Evolutionary conservation across 768 basidiomycete species (phyloP).

Genomic region (Cyathus striatus): DNA sequence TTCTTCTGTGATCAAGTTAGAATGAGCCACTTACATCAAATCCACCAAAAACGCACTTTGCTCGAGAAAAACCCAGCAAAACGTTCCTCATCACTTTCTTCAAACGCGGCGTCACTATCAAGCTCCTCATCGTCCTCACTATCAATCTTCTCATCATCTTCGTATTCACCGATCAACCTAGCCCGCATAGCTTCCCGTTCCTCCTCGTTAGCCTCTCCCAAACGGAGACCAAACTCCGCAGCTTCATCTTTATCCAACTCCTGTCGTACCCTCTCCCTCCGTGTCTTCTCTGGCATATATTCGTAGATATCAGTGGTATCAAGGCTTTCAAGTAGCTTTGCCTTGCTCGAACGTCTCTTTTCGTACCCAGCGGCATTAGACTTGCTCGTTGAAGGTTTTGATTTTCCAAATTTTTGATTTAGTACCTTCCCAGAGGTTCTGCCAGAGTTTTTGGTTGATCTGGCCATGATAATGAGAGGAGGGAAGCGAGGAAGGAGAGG

Average conservation of each 20-base stretch:
- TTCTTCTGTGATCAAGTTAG: slow-evolving; percentile 18
- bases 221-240: slow-evolving; percentile 30
- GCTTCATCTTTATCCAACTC: slow-evolving; percentile 56
- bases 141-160: slow-evolving; percentile 49
- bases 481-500: no score
- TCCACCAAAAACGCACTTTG: slow-evolving; percentile 28
- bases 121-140: slow-evolving; percentile 82
- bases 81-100: slow-evolving; percentile 75
- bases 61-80: slow-evolving; percentile 60
- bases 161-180: slow-evolving; percentile 47
- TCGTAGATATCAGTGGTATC: slow-evolving; percentile 58
- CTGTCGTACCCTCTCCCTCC: slow-evolving; percentile 47
- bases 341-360: slow-evolving; percentile 44
- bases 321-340: slow-evolving; percentile 18
- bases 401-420: slow-evolving; percentile 9
- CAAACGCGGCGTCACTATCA: slow-evolving; percentile 80
- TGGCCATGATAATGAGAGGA: slow-evolving; percentile 9
- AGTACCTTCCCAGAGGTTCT: slow-evolving; percentile 3
- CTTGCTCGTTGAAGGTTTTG: slow-evolving; percentile 16
- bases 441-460: slow-evolving; percentile 1
- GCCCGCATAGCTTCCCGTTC: slow-evolving; percentile 32
- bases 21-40: slow-evolving; percentile 8
- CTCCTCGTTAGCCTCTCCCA: slow-evolving; percentile 36
- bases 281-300: slow-evolving; percentile 43
- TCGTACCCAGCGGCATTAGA: slow-evolving; percentile 46